Evolutionary conservation across 2,329 filamentous ascomycete genomes (phyloP).

Genomic region (Fusarium tricinctum): DNA sequence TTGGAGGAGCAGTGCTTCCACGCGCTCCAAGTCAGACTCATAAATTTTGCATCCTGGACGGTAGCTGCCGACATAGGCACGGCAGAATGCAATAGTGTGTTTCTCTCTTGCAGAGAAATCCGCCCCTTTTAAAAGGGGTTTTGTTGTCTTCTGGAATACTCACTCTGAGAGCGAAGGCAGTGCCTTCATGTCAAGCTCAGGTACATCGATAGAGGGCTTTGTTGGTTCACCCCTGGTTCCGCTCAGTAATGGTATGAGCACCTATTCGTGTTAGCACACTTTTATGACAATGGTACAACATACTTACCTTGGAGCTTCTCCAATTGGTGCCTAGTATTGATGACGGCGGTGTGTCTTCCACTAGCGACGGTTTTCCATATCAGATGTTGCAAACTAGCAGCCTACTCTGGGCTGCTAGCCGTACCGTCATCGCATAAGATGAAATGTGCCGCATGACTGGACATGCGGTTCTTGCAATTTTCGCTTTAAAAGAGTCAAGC

Average conservation of each 20-base stretch:
- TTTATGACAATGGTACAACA: background rate
- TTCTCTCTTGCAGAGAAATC: constrained; percentile 25
- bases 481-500: constrained; percentile 63
- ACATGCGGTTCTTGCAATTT: constrained; percentile 69
- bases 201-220: background rate
- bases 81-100: constrained; percentile 27
- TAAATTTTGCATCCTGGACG: background rate
- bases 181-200: background rate
- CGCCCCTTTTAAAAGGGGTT: background rate
- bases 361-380: constrained; percentile 62
- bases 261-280: constrained; percentile 20
- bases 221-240: constrained; percentile 1
- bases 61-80: constrained; percentile 17
- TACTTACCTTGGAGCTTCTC: constrained; percentile 71
- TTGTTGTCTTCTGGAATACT: background rate
- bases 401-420: constrained; percentile 48
- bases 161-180: background rate
- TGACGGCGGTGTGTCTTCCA: constrained; percentile 73
- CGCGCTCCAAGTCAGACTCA: constrained; percentile 6
- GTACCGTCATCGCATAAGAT: constrained; percentile 76
- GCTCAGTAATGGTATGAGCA: constrained; percentile 37
- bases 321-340: constrained; percentile 72
- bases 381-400: constrained; percentile 61
- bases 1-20: constrained; percentile 36
- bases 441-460: constrained; percentile 71